Conservation (phyloP, 495 filamentous ascomycete genomes). For the Daldinia decipiens region DNA sequence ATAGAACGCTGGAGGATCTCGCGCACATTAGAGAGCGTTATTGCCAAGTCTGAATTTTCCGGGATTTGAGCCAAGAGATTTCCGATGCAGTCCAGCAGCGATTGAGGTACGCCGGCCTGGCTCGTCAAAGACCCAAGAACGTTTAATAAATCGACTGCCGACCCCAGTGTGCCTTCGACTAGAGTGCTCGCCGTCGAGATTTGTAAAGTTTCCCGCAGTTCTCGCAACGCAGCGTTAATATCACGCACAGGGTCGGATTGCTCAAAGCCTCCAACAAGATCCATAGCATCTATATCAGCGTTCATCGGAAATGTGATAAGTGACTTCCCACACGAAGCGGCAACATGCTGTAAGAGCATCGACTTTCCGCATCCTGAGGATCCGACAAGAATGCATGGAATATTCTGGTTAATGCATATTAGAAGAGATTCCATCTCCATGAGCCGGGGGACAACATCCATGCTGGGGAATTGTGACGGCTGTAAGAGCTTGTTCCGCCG, state of each 20-base stretch:
- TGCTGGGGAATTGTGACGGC: conserved; percentile 61
- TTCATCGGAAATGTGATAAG: conserved; percentile 85
- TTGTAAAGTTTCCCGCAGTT: conserved; percentile 66
- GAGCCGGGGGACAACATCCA: conserved; percentile 68
- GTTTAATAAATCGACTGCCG: conserved; percentile 57
- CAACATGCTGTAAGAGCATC: conserved; percentile 78
- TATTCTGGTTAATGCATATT: conserved; percentile 83
- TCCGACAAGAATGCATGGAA: conserved; percentile 90
- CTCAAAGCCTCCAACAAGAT: conserved; percentile 95
- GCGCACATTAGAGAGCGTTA: conserved; percentile 46
- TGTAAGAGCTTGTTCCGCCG: conserved; percentile 67
- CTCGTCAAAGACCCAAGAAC: conserved; percentile 43
- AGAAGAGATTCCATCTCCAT: conserved; percentile 83
- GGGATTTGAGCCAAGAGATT: conserved; percentile 42
- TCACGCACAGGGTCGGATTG: conserved; percentile 85
- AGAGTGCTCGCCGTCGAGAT: conserved; percentile 62
- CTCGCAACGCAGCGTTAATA: conserved; percentile 63
- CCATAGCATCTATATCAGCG: conserved; percentile 94
- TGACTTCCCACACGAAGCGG: conserved; percentile 74
- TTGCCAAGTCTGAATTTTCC: conserved; percentile 41
- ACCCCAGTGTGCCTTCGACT: conserved; percentile 54
- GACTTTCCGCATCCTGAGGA: conserved; percentile 89
- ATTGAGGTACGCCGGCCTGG: conserved; percentile 45
- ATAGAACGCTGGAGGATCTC: conserved; percentile 56
- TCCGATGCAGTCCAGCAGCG: conserved; percentile 49